Conservation (phyloP, 352 stramenopile species). For the Pilasporangium apinafurcum region DNA sequence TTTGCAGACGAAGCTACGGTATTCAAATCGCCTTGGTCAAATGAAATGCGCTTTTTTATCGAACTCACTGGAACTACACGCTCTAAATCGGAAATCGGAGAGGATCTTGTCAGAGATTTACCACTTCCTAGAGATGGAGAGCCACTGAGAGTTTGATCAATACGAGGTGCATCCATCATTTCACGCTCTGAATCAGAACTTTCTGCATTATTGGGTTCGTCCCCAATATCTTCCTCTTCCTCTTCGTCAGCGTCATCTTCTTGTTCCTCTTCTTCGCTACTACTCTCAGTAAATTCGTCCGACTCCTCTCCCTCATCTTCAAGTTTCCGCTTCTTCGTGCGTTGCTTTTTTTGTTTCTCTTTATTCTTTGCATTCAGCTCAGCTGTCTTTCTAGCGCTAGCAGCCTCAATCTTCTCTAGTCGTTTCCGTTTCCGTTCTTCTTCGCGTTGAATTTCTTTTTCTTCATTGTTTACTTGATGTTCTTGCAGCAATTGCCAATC, state of each 20-base stretch:
- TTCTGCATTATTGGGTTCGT: slow-evolving; percentile 1
- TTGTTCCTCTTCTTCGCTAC: slow-evolving; percentile 22
- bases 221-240: slow-evolving; percentile 13
- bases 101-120: too few species aligned
- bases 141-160: too few species aligned
- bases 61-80: too few species aligned
- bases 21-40: too few species aligned
- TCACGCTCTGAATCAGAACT: background rate
- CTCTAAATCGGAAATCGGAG: too few species aligned
- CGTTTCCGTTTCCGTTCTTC: slow-evolving; percentile 73
- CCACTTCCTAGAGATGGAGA: too few species aligned
- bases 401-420: slow-evolving; percentile 53
- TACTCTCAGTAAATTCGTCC: slow-evolving; percentile 23
- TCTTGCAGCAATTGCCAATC: slow-evolving; percentile 93
- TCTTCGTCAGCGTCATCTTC: slow-evolving; percentile 10
- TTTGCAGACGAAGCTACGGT: too few species aligned
- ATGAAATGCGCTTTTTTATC: too few species aligned
- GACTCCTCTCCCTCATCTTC: slow-evolving; percentile 49
- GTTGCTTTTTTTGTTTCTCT: slow-evolving; percentile 11
- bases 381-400: slow-evolving; percentile 14
- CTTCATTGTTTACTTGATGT: slow-evolving; percentile 70
- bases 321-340: slow-evolving; percentile 30
- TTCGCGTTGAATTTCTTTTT: slow-evolving; percentile 61
- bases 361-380: slow-evolving; percentile 14
- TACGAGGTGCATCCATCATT: too few species aligned